Conservation (phyloP, 495 filamentous ascomycete species). For the Penicillium diatomitis region DNA sequence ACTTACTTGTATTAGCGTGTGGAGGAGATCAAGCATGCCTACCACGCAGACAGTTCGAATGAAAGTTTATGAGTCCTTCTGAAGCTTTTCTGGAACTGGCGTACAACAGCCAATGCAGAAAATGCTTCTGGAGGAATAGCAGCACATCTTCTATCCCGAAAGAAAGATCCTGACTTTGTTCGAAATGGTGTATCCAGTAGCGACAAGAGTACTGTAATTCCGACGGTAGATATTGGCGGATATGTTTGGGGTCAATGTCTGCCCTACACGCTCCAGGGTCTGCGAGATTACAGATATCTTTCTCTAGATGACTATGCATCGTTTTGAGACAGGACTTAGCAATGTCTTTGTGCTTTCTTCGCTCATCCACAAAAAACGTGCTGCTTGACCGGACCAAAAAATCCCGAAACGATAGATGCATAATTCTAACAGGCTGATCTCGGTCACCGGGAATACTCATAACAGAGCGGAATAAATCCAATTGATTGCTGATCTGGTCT, state of each 20-base stretch:
- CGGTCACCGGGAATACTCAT: constrained; percentile 3
- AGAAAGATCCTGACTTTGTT: neutral
- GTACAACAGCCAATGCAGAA: constrained; percentile 12
- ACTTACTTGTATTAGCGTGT: constrained; percentile 1
- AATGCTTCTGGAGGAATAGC: constrained; percentile 2
- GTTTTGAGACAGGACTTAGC: neutral
- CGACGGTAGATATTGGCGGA: constrained; percentile 16
- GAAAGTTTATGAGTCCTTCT: too few species aligned
- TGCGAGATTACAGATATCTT: constrained; percentile 30
- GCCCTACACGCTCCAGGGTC: constrained; percentile 9
- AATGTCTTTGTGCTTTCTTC: neutral
- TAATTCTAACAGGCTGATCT: constrained; percentile 5
- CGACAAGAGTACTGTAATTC: constrained; percentile 33
- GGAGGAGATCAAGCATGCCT: neutral
- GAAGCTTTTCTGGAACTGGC: too few species aligned
- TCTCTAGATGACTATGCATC: constrained; percentile 5
- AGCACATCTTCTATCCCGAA: neutral
- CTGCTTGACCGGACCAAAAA: constrained; percentile 6
- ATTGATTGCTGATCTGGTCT: constrained; percentile 2
- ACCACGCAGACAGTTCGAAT: too few species aligned
- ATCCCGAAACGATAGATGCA: constrained; percentile 22
- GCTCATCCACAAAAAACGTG: neutral
- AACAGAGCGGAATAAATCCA: constrained; percentile 12
- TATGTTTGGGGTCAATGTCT: constrained; percentile 16
- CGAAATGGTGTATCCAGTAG: constrained; percentile 40